Evolutionary conservation across 23 red algal species (phyloP).

Genomic region (Gracilaria gracilis): DNA sequence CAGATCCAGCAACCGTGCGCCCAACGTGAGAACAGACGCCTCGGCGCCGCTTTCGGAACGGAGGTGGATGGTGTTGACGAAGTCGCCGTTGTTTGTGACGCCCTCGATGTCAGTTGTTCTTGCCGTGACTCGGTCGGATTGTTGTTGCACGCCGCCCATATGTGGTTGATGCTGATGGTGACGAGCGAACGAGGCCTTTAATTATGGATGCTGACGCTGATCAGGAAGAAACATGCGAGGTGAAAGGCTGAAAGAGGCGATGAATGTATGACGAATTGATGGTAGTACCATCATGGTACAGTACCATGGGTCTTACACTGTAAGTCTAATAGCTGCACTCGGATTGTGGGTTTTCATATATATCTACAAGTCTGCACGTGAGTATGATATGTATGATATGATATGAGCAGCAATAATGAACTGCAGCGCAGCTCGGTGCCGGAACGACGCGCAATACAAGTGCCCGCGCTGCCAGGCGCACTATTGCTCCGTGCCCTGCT

Average conservation of each 20-base stretch:
- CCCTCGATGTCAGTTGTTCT: slow-evolving; percentile 43
- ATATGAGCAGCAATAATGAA: background rate
- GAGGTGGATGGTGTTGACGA: slow-evolving; percentile 59
- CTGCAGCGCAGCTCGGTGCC: slow-evolving; percentile 7
- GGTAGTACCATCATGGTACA: too few relatives aligned
- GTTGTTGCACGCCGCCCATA: background rate
- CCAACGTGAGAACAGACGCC: slow-evolving; percentile 68
- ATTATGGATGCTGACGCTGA: too few relatives aligned
- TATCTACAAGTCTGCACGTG: too few relatives aligned
- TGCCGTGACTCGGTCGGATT: background rate
- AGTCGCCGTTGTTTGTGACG: slow-evolving; percentile 41
- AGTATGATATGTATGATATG: too few relatives aligned
- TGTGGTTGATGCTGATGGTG: background rate
- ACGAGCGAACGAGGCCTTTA: too few relatives aligned
- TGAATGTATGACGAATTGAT: too few relatives aligned
- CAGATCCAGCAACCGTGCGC: slow-evolving; percentile 74
- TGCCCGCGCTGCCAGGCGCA: slow-evolving; percentile 34
- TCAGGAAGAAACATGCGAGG: too few relatives aligned
- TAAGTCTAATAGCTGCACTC: too few relatives aligned
- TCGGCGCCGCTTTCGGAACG: slow-evolving; percentile 54
- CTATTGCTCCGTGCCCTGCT: slow-evolving; percentile 44
- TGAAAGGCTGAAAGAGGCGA: too few relatives aligned
- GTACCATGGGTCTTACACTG: too few relatives aligned
- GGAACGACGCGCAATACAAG: slow-evolving; percentile 8
- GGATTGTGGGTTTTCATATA: too few relatives aligned